A percentile compares a stretch with the other conserved stretches of the same genome.
Evolutionary conservation across 2,329 filamentous ascomycete species (phyloP).

Genomic region (Aspergillus cejpii): DNA sequence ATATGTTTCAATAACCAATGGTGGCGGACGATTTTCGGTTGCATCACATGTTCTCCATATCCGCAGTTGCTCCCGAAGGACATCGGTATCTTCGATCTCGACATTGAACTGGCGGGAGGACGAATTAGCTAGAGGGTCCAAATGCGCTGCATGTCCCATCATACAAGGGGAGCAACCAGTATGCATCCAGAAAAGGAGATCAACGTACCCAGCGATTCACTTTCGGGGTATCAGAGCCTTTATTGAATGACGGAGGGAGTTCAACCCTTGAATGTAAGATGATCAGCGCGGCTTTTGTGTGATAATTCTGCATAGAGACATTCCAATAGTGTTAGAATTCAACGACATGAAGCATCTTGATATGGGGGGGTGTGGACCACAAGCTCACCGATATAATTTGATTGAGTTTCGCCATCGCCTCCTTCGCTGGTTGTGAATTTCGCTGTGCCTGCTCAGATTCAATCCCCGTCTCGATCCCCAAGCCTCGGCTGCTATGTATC

Average conservation of each 20-base stretch:
- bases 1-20: slow-evolving; percentile 84
- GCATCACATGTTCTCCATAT: slow-evolving; percentile 77
- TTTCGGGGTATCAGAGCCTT: slow-evolving; percentile 54
- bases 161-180: neutral
- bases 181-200: neutral
- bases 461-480: slow-evolving; percentile 46
- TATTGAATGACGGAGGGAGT: slow-evolving; percentile 53
- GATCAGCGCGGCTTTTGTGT: slow-evolving; percentile 76
- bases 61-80: slow-evolving; percentile 71
- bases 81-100: slow-evolving; percentile 85
- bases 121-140: slow-evolving; percentile 2
- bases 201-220: slow-evolving; percentile 78
- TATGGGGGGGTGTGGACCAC: neutral
- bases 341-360: slow-evolving; percentile 2
- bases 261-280: slow-evolving; percentile 75
- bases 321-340: slow-evolving; percentile 19
- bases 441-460: slow-evolving; percentile 40
- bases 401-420: slow-evolving; percentile 73
- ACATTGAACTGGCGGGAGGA: slow-evolving; percentile 69
- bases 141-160: neutral
- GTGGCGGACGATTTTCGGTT: slow-evolving; percentile 68
- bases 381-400: slow-evolving; percentile 78
- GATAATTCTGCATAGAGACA: slow-evolving; percentile 64
- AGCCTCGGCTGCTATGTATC: slow-evolving; percentile 45
- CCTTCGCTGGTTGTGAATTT: slow-evolving; percentile 51